Conservation (phyloP, 1,284 basidiomycete species). For the Malassezia nana region DNA sequence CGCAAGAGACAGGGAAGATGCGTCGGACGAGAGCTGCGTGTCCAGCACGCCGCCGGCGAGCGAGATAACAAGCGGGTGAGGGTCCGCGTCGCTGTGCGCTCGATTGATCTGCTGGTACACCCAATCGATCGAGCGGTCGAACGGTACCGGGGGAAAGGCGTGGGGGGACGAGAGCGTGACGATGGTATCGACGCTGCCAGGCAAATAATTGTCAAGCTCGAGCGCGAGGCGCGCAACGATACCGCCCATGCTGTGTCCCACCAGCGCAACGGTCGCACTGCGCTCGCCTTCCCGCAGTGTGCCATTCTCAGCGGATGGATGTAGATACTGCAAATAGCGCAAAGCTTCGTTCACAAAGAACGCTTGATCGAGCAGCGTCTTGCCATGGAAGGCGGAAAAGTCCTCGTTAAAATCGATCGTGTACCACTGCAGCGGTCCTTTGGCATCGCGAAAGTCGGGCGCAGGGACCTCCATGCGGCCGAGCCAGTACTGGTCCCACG, state of each 20-base stretch:
- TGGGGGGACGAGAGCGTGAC: conserved; percentile 94
- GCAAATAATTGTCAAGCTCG: conserved; percentile 54
- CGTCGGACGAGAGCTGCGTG: conserved; percentile 82
- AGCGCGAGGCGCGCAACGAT: conserved; percentile 65
- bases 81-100: not conserved
- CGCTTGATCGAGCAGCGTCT: conserved; percentile 74
- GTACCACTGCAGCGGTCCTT: conserved; percentile 18
- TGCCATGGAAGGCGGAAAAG: conserved; percentile 85
- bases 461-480: conserved; percentile 1
- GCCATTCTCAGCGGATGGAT: conserved; percentile 52
- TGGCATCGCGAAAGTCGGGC: conserved; percentile 26
- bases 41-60: conserved; percentile 87
- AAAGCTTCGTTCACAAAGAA: conserved; percentile 66
- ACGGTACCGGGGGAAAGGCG: conserved; percentile 71
- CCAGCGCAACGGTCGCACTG: conserved; percentile 57
- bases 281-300: conserved; percentile 40
- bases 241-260: conserved; percentile 99
- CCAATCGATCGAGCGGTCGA: conserved; percentile 66
- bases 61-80: conserved; percentile 61
- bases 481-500: conserved; percentile 66
- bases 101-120: conserved; percentile 56
- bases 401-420: conserved; percentile 88
- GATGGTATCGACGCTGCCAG: conserved; percentile 59
- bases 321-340: conserved; percentile 65
- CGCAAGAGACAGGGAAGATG: conserved; percentile 60